These are phyloP conservation scores for Coemansia sp. DNA, from an alignment of 371 early-diverging fungal species.

Conservation along the genomic window DNA sequence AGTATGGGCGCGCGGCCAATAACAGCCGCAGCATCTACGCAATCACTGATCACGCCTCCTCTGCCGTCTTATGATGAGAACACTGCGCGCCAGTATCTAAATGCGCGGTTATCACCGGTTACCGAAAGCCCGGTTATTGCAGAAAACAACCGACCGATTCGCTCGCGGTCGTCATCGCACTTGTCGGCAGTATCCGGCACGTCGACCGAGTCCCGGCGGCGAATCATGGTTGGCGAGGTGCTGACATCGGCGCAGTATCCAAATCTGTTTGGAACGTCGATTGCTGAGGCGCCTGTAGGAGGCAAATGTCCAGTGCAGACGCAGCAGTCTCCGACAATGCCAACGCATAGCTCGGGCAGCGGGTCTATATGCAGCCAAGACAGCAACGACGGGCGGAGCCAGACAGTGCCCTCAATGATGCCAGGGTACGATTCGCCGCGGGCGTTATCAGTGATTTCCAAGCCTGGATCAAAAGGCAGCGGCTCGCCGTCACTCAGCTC, in stretches of 20 bases:
- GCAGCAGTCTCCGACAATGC: conserved; percentile 1
- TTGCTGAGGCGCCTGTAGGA: not conserved
- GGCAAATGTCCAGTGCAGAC: not conserved
- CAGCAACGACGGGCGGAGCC: conserved; percentile 14
- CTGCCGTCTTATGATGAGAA: conserved; percentile 5
- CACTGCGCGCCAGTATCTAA: not conserved
- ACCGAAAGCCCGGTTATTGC: conserved; percentile 21
- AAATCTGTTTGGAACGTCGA: conserved; percentile 31
- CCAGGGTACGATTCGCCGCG: conserved; percentile 1
- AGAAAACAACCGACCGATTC: conserved; percentile 4
- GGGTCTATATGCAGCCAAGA: conserved; percentile 29
- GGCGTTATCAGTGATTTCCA: conserved; percentile 16
- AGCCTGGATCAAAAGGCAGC: conserved; percentile 18
- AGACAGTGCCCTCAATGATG: not conserved
- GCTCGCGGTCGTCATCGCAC: conserved; percentile 44
- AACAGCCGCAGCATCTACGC: conserved; percentile 20
- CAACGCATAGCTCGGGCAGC: conserved; percentile 17
- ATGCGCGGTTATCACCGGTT: conserved; percentile 36
- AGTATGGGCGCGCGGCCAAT: not conserved
- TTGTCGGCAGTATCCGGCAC: conserved; percentile 34
- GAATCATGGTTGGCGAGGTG: conserved; percentile 38
- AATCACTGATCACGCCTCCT: conserved; percentile 17
- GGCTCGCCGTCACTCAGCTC: conserved; percentile 4
- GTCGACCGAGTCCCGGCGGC: conserved; percentile 49
- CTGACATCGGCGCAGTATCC: conserved; percentile 38